Evolutionary conservation across 2,329 filamentous ascomycete species (phyloP).

Genomic region (Whalleya microplaca): DNA sequence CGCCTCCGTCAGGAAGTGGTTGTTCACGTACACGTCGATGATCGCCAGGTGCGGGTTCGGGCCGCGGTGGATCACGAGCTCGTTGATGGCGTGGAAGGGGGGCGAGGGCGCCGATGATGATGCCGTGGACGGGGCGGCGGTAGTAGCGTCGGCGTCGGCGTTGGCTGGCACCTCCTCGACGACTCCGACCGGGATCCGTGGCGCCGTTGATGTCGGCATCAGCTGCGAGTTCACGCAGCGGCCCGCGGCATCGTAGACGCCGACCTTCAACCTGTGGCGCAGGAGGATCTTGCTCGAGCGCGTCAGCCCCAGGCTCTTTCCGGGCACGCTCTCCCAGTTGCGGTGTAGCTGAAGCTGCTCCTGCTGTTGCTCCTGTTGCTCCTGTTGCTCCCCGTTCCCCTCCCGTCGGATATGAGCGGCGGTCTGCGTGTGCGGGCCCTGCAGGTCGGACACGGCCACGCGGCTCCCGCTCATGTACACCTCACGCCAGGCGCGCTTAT

Average conservation of each 20-base stretch:
- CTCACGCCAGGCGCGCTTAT: slow-evolving; percentile 89
- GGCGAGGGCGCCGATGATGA: slow-evolving; percentile 35
- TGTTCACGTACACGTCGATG: slow-evolving; percentile 88
- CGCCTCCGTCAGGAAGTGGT: slow-evolving; percentile 87
- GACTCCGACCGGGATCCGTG: slow-evolving; percentile 34
- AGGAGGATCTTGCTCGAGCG: slow-evolving; percentile 81
- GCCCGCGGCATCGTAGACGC: slow-evolving; percentile 75
- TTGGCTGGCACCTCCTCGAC: slow-evolving; percentile 7
- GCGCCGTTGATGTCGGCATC: slow-evolving; percentile 50
- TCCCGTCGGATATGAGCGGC: slow-evolving; percentile 35
- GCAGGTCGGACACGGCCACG: slow-evolving; percentile 51
- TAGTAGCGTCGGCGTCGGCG: too few species aligned
- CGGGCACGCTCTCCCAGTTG: slow-evolving; percentile 74
- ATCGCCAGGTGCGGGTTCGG: slow-evolving; percentile 88
- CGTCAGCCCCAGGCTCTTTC: slow-evolving; percentile 77
- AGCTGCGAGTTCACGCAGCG: slow-evolving; percentile 59
- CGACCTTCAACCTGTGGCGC: slow-evolving; percentile 84
- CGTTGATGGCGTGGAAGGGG: slow-evolving; percentile 79
- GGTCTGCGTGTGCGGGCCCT: slow-evolving; percentile 45
- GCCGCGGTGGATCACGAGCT: slow-evolving; percentile 91
- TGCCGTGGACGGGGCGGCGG: too few species aligned
- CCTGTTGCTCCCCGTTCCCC: slow-evolving; percentile 26
- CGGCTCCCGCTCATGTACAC: slow-evolving; percentile 79
- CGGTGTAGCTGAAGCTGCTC: slow-evolving; percentile 14
- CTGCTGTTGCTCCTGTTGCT: neutral